Conservation (phyloP, 768 basidiomycete species). For the Serendipita sp. region DNA sequence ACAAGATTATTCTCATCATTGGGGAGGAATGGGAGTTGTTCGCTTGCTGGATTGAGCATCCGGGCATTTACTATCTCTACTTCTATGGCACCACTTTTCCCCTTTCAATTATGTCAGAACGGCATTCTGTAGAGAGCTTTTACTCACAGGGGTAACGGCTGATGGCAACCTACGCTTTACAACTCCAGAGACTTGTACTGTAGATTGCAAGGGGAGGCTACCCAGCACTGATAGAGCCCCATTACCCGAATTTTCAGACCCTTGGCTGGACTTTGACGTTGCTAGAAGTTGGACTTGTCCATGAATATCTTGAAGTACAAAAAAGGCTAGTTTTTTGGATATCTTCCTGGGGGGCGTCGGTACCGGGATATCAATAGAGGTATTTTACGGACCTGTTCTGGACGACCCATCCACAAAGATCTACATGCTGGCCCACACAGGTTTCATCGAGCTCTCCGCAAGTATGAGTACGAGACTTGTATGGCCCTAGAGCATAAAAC, state of each 20-base stretch:
- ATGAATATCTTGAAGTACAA: constrained; percentile 63
- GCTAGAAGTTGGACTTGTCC: constrained; percentile 69
- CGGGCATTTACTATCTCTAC: constrained; percentile 53
- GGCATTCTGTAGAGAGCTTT: constrained; percentile 11
- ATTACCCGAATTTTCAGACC: not conserved
- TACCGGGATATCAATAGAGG: no score
- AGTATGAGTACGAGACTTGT: constrained; percentile 42
- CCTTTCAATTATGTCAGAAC: constrained; percentile 22
- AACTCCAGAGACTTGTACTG: constrained; percentile 13
- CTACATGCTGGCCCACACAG: constrained; percentile 41
- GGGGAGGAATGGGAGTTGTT: constrained; percentile 66
- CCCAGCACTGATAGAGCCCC: not conserved
- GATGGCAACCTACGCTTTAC: constrained; percentile 47
- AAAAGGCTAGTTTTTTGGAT: constrained; percentile 60
- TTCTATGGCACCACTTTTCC: constrained; percentile 60
- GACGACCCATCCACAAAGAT: constrained; percentile 70
- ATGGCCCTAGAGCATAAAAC: constrained; percentile 31
- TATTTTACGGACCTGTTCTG: constrained; percentile 47
- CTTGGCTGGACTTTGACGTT: not conserved
- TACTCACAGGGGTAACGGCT: constrained; percentile 27
- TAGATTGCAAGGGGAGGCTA: not conserved
- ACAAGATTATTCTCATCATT: constrained; percentile 63
- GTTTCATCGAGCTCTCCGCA: constrained; percentile 40
- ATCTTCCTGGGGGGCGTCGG: constrained; percentile 34
- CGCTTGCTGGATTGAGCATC: constrained; percentile 63